Percentiles rank a stretch among this genome's conserved stretches.
Conservation (phyloP, 2,329 filamentous ascomycete species). For the Epichloe sibirici region DNA sequence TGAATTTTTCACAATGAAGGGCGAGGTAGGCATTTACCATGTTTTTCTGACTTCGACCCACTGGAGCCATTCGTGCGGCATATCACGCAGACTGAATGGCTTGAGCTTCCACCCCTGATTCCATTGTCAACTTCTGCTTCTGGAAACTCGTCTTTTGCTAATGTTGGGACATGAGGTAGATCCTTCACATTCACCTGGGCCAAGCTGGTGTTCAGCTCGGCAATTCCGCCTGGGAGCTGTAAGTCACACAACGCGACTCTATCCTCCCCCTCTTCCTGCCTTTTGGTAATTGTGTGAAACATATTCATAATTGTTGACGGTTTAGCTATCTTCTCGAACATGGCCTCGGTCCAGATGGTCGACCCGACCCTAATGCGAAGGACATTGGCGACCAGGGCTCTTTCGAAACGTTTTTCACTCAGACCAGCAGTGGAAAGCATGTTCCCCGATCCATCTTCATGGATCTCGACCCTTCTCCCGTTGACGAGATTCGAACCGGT, state of each 20-base stretch:
- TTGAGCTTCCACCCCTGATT: neutral
- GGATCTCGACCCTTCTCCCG: slow-evolving; percentile 60
- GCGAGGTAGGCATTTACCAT: slow-evolving; percentile 34
- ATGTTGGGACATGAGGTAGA: slow-evolving; percentile 25
- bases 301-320: slow-evolving; percentile 13
- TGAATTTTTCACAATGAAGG: slow-evolving; percentile 30
- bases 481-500: slow-evolving; percentile 62
- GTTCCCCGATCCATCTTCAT: slow-evolving; percentile 62
- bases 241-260: slow-evolving; percentile 27
- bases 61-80: neutral
- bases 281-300: neutral
- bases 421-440: slow-evolving; percentile 60
- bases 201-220: slow-evolving; percentile 64
- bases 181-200: slow-evolving; percentile 52
- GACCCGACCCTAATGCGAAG: slow-evolving; percentile 47
- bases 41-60: neutral
- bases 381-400: slow-evolving; percentile 50
- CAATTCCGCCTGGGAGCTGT: slow-evolving; percentile 68
- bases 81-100: neutral
- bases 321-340: slow-evolving; percentile 60
- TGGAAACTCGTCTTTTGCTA: slow-evolving; percentile 1
- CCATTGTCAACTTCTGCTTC: neutral
- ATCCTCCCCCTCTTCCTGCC: neutral
- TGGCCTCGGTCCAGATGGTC: slow-evolving; percentile 53
- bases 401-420: slow-evolving; percentile 63